Evolutionary conservation across 2,329 filamentous ascomycete species (phyloP).

Genomic region (Zasmidium citrigriseum): DNA sequence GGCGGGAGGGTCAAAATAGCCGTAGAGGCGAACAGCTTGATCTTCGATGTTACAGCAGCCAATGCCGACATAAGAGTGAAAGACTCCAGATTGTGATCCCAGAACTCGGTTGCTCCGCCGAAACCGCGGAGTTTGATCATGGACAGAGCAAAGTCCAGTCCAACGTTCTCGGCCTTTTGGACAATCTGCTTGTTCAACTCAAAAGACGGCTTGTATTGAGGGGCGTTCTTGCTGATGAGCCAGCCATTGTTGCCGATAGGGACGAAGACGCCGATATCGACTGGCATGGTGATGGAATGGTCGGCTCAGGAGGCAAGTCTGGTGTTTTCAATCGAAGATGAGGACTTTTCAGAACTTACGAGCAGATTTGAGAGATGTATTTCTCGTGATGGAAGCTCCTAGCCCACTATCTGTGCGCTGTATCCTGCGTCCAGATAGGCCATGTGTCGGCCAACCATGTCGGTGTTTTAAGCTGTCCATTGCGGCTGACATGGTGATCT

Average conservation of each 20-base stretch:
- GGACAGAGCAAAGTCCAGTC: conserved; percentile 17
- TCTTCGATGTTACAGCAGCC: conserved; percentile 12
- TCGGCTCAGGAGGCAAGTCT: not conserved
- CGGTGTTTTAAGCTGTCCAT: not conserved
- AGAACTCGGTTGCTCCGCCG: conserved; percentile 16
- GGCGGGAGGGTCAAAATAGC: conserved; percentile 13
- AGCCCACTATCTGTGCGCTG: not conserved
- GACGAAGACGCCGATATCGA: conserved; percentile 20
- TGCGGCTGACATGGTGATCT: not conserved
- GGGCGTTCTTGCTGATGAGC: conserved; percentile 17
- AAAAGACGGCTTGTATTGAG: conserved; percentile 18
- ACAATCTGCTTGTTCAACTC: conserved; percentile 17
- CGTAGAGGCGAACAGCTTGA: conserved; percentile 14
- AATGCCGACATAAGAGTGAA: conserved; percentile 18
- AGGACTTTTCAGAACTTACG: not conserved
- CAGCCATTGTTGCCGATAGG: conserved; percentile 21
- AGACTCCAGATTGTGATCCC: conserved; percentile 19
- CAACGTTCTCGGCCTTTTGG: conserved; percentile 13
- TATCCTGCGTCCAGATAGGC: not conserved
- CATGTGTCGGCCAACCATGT: not conserved
- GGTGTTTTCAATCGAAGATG: no score
- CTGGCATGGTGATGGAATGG: not conserved
- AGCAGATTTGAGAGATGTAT: no score
- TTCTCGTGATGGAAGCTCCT: not conserved
- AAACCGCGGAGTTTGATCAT: conserved; percentile 20